Evolutionary conservation across 208 protist species (phyloP), one percentile per base, ranked within the genome.

Genomic region (Acanthamoeba polyphaga): DNA sequence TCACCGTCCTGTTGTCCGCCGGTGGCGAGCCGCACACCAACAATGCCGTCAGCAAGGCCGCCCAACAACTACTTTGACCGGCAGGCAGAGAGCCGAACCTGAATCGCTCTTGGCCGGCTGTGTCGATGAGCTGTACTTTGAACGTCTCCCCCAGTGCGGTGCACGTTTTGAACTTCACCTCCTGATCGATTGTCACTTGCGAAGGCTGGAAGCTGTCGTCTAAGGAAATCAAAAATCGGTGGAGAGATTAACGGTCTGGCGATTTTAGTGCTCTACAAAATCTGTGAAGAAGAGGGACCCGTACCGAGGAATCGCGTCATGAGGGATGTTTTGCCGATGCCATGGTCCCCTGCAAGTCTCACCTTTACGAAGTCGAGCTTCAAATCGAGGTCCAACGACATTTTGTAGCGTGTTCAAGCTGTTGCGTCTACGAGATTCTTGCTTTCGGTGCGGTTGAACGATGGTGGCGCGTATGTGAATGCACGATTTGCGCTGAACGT

Each of bases 91-190:
- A 17, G 34, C 15, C 46, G 58, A 22, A 90, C 84, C 58, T 90
- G 53, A 84, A 84, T 12, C 76, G 76, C 58, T 84, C 76, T 55
- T 84, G 76, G 34, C 76, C 76, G 17, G 76, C 76, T 29, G 76
- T 84, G 76, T 84, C 76, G 7, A 84, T 55, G 76, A 84, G 76
- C 43, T 84, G 76, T n/a, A 84, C 76, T 55, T 55, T 84, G 43
- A 84, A 84, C 6, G 76, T 84, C 76, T 84, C 76, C 4, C 76
- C 76, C 19, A 84, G 43, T 7, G 76, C 76, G 8, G 43, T 84
- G 43, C 76, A 84, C 7, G 34, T 84, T 43, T 84, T 84, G 43
- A 84, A 84, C 32, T 84, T 84, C 27, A 84, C 76, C 43, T 84
- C 76, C 27, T 84, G 76, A 84, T 84, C 76, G 38, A 84, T 17